Evolutionary conservation across 2,329 filamentous ascomycete species (phyloP).

Genomic region (Nigrospora oryzae): DNA sequence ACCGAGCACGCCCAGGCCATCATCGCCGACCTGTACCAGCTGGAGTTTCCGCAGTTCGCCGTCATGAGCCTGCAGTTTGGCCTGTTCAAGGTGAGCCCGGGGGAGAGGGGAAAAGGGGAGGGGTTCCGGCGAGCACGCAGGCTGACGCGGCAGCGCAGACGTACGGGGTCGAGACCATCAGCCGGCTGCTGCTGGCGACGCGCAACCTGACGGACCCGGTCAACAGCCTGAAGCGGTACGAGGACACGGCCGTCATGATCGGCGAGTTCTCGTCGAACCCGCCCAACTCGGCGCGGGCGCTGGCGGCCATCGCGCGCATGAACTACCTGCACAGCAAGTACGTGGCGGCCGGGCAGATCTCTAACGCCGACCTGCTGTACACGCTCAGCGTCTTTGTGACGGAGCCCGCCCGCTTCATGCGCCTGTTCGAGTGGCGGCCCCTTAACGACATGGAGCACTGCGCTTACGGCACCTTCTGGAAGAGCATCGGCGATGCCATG

Average conservation of each 20-base stretch:
- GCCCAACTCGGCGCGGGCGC: constrained; percentile 23
- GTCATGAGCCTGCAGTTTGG: constrained; percentile 18
- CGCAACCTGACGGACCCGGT: constrained; percentile 20
- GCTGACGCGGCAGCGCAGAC: constrained; percentile 13
- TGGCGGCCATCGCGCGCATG: constrained; percentile 26
- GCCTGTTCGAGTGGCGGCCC: constrained; percentile 60
- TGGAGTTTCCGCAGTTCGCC: constrained; percentile 18
- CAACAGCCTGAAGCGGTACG: constrained; percentile 22
- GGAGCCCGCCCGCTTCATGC: constrained; percentile 57
- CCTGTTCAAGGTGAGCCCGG: constrained; percentile 19
- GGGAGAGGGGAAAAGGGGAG: background rate
- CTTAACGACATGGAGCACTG: constrained; percentile 60
- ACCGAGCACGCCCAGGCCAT: constrained; percentile 19
- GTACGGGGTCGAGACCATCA: constrained; percentile 22
- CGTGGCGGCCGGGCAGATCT: constrained; percentile 22
- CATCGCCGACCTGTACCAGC: constrained; percentile 12
- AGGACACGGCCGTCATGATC: constrained; percentile 21
- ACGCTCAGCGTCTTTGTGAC: constrained; percentile 49
- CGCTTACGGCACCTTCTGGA: constrained; percentile 63
- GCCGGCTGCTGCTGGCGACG: constrained; percentile 18
- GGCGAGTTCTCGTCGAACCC: constrained; percentile 23
- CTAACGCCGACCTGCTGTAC: constrained; percentile 28
- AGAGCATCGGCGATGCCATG: constrained; percentile 62
- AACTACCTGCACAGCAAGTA: constrained; percentile 29
- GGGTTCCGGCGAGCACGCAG: background rate